Evolutionary conservation across 2,329 filamentous ascomycete species (phyloP).

Genomic region (Colletotrichum aenigma): DNA sequence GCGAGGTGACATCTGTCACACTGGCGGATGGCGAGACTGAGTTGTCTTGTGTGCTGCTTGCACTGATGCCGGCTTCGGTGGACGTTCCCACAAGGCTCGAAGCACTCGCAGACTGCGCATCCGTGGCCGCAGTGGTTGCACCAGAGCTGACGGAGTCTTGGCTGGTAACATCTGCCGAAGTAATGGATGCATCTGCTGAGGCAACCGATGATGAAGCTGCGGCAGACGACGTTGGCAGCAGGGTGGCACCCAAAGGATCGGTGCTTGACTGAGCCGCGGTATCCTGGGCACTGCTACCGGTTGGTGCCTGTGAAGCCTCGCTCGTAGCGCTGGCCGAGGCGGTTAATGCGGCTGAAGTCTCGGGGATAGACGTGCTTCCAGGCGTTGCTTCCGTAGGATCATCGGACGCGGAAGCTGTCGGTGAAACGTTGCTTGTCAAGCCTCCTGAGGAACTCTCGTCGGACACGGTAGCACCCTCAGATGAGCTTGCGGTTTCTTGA

Average conservation of each 20-base stretch:
- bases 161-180: not conserved
- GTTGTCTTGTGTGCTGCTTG: not conserved
- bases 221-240: not conserved
- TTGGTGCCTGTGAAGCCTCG: not conserved
- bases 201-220: not conserved
- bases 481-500: not conserved
- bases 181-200: not conserved
- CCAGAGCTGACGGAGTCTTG: not conserved
- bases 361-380: not conserved
- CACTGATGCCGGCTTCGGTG: not conserved
- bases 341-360: not conserved
- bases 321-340: not conserved
- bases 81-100: not conserved
- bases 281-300: not conserved
- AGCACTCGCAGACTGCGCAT: not conserved
- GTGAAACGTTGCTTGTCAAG: not conserved
- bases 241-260: not conserved
- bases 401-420: not conserved
- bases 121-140: not conserved
- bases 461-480: not conserved
- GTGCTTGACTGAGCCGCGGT: not conserved
- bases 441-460: not conserved
- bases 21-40: not conserved
- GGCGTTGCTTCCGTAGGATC: fast-evolving
- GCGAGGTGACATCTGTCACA: not conserved